Base-by-base conservation (phyloP, 108 stramenopile genomes). In the Conticribra weissflogii region DNA sequence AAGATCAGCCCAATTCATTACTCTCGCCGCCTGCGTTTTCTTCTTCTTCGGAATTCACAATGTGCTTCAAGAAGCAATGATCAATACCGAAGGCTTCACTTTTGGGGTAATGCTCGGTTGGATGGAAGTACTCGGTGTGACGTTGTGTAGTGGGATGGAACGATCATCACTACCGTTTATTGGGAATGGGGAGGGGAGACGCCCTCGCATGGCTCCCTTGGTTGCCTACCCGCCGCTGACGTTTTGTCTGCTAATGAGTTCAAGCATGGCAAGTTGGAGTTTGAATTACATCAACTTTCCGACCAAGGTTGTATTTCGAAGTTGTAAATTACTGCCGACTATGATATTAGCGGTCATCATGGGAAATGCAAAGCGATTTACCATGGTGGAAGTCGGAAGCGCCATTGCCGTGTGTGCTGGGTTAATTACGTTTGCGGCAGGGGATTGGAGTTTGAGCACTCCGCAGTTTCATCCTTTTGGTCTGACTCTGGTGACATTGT, bases 281-380 rank as follows among this genome's bases (percentile, higher is more conserved):
- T 79, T 98, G 66, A 96, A 97, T 59, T 98, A 92, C 80, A 98
- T 98, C 70, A 97, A 98, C 60, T 98, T 96, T 73, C 96, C 98
- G 19, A 97, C 98, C 30, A 97, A 97, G 74, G 97, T 97, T 3
- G 87, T 95, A 3, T 95, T 95, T 71, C 88, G 96, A 54, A 88
- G 86, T 33, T 97, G 92, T 83, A 97, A 97, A 75, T 75, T 97
- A 46, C 77, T 97, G 60, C 95, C 97, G 0, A 96, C 97, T 28
- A 98, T 98, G 96, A 57, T 91, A 24, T 78, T 98, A 34, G 96
- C 98, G 7, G 85, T 85, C 28, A 50, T 97, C 1, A 79, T 96
- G 59, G 78, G 78, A 32, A 88, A 97, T 70, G 66, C 77, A 63
- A 89, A 93, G 54, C 60, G 76, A 4, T 94, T 98, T 70, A 66